Evolutionary conservation across 495 filamentous ascomycete genomes (phyloP).

Genomic region (Neurospora sp.): DNA sequence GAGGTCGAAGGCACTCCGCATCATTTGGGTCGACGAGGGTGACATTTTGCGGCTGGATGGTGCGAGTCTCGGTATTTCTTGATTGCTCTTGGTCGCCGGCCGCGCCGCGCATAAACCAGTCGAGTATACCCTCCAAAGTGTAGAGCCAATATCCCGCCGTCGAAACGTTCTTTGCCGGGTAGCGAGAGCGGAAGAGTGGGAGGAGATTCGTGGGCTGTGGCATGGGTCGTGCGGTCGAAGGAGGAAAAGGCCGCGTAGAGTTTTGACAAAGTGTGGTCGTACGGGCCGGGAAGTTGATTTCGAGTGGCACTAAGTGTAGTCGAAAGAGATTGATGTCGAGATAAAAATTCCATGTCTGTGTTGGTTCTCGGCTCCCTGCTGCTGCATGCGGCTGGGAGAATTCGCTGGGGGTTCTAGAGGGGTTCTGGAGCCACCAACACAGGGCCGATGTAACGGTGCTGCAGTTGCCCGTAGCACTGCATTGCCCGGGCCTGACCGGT

Average conservation of each 20-base stretch:
- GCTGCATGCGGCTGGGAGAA: neutral
- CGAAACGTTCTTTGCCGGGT: neutral
- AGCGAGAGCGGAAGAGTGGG: neutral
- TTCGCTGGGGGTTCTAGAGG: neutral
- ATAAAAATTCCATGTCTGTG: neutral
- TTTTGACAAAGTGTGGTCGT: neutral
- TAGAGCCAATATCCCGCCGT: neutral
- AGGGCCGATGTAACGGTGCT: neutral
- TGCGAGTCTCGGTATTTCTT: neutral
- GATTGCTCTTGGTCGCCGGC: neutral
- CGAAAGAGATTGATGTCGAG: neutral
- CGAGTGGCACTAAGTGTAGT: neutral
- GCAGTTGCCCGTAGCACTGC: neutral
- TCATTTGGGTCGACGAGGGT: neutral
- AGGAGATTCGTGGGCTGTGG: neutral
- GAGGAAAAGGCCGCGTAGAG: neutral
- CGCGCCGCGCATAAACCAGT: neutral
- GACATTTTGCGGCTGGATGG: neutral
- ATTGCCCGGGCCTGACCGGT: neutral
- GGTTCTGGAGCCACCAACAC: neutral
- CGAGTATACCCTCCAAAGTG: neutral
- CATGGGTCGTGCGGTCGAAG: neutral
- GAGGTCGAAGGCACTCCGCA: neutral
- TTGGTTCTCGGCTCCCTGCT: neutral
- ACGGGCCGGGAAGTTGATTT: neutral